Percentiles rank a stretch among this genome's conserved stretches.
These are phyloP conservation scores for Sorghum bicolor DNA, from an alignment of 176 grass and related monocot species.

Conservation along the genomic window DNA sequence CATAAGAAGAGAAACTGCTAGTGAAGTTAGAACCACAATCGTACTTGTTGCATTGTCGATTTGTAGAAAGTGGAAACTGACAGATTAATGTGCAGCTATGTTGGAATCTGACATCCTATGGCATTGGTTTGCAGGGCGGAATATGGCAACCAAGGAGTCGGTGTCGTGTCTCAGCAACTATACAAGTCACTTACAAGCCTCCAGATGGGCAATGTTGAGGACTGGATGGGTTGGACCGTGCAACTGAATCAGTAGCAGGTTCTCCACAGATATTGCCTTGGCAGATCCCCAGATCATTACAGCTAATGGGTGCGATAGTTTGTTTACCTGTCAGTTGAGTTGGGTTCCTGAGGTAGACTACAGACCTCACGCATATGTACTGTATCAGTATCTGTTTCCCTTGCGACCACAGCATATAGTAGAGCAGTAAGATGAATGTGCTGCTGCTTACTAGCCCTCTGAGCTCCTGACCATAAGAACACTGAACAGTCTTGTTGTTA, in stretches of 20 bases:
- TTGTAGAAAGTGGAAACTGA: neutral
- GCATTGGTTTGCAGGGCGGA: conserved; percentile 47
- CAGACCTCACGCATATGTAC: neutral
- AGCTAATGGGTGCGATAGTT: neutral
- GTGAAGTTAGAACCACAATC: neutral
- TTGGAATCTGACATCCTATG: neutral
- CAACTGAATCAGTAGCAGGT: conserved; percentile 32
- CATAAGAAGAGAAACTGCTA: neutral
- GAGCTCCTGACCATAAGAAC: neutral
- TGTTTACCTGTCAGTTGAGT: neutral
- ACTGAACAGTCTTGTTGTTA: neutral
- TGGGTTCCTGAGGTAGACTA: conserved; percentile 7
- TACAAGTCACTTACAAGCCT: conserved; percentile 64
- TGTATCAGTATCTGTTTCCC: neutral
- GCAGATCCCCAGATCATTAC: neutral
- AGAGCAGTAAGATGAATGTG: neutral
- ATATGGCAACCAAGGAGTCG: conserved; percentile 75
- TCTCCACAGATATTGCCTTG: neutral
- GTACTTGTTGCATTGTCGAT: neutral
- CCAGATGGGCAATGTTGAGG: conserved; percentile 64
- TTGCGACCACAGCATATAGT: neutral
- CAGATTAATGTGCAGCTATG: neutral
- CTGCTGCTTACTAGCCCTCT: neutral
- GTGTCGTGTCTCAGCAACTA: conserved; percentile 56
- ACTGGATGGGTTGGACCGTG: conserved; percentile 75